Base-by-base conservation (phyloP, 2,329 filamentous ascomycete species). In the Monosporascus sp. region DNA sequence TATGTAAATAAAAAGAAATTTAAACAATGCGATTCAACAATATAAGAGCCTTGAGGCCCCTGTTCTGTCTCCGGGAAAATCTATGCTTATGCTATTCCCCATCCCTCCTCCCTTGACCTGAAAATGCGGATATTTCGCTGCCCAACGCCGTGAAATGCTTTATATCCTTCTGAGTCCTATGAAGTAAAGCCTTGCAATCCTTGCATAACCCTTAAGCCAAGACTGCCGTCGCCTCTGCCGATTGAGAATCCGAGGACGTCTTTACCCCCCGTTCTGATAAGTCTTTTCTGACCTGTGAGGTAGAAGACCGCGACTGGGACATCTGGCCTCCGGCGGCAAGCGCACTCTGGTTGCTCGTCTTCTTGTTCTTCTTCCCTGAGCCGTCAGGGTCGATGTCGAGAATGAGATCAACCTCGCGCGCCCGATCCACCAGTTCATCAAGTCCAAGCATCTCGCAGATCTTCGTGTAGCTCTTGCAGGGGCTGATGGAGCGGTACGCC, bases 401-500 rank as follows among this genome's bases (percentile, higher is more conserved):
- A 35, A 78, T 74, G 51, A 77, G 68, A 65, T 97, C 92, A 4
- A 86, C 76, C 7, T 82, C 79, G 45, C 75, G 76, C 0, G 92
- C 92, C 55, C 76, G 71, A 35, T 83, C 79, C 20, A 84, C 63
- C 45, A 95, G 70, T 53, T 86, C 78, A 2, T 84, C 77, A 37
- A 89, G 77, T 1, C 78, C 82, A 31, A 97, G 71, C 1, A 79
- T 73, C 53, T 84, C 76, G 64, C 91, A 88, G 2, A 86, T 70
- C 50, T 88, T 84, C 8, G 72, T 74, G 65, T 97, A 96, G 61
- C 81, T 87, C 72, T 87, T 91, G 55, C 81, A 80, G 47, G 74
- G 71, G 57, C 82, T 84, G 60, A 94, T 78, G 3, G 76, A 70
- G 54, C 79, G 77, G 67, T 87, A 88, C 1, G 75, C 76, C 40